These are phyloP conservation scores for Fusarium incarnatum DNA, from an alignment of 2,329 filamentous ascomycete genomes.

Conservation along the genomic window DNA sequence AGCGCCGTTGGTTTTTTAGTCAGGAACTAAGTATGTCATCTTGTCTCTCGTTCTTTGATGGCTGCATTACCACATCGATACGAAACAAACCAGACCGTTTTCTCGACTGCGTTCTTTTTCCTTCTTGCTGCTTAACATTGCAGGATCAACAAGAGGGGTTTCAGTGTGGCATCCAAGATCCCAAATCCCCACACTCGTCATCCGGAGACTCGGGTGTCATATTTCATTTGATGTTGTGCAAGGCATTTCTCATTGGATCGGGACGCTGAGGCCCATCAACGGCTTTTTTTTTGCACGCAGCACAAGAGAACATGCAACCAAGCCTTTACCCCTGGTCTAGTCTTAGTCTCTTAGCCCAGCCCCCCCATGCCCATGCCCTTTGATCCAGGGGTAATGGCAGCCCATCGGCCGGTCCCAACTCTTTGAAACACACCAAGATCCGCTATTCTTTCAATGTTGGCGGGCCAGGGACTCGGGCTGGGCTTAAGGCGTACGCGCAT, in stretches of 20 bases:
- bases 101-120: not conserved
- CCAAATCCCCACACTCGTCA: conserved; percentile 24
- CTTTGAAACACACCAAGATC: conserved; percentile 32
- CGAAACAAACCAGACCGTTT: conserved; percentile 27
- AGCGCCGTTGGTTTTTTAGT: not conserved
- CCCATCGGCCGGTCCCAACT: conserved; percentile 18
- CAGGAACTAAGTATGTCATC: conserved; percentile 30
- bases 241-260: conserved; percentile 17
- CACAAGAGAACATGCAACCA: not conserved
- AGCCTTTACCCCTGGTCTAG: conserved; percentile 33
- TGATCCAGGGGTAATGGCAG: not conserved
- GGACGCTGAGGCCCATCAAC: conserved; percentile 22
- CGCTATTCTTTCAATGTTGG: conserved; percentile 24
- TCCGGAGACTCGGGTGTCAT: conserved; percentile 24
- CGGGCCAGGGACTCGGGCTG: not conserved
- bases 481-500: conserved; percentile 19
- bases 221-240: not conserved
- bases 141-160: conserved; percentile 28
- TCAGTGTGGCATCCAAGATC: conserved; percentile 35
- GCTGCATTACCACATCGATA: conserved; percentile 10
- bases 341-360: not conserved
- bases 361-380: conserved; percentile 10
- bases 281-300: conserved; percentile 3
- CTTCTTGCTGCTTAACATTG: conserved; percentile 24
- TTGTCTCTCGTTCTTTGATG: conserved; percentile 25